phyloP scores from a whole-genome alignment of 176 grass and related monocot species.

The Carex scoparia region DNA sequence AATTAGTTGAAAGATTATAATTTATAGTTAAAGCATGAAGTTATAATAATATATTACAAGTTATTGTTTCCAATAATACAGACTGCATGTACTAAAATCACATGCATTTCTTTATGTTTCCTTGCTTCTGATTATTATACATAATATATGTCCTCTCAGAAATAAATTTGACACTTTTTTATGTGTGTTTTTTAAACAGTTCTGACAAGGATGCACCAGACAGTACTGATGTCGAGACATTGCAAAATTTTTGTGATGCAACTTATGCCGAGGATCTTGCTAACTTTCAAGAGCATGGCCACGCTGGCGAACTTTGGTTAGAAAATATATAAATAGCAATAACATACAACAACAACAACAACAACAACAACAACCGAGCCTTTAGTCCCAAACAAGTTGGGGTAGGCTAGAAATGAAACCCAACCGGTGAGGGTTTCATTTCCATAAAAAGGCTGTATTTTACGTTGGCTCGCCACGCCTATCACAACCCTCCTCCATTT shows the following conservation, averaged over 20 bases:
- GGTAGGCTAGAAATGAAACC: no score
- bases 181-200: slow-evolving; percentile 41
- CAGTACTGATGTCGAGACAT: slow-evolving; percentile 47
- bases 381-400: no score
- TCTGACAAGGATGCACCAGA: slow-evolving; percentile 82
- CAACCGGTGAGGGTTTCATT: no score
- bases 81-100: neutral
- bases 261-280: slow-evolving; percentile 56
- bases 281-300: slow-evolving; percentile 67
- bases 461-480: no score
- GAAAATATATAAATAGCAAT: neutral
- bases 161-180: neutral
- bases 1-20: neutral
- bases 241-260: slow-evolving; percentile 64
- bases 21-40: neutral
- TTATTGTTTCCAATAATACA: neutral
- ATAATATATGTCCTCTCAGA: neutral
- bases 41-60: neutral
- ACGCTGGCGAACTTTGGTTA: slow-evolving; percentile 63
- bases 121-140: neutral
- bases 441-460: no score
- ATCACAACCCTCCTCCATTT: no score
- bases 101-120: neutral
- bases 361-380: no score
- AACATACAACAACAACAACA: neutral